Conservation (phyloP, 495 filamentous ascomycete genomes). For the Rostrohypoxylon terebratum region DNA sequence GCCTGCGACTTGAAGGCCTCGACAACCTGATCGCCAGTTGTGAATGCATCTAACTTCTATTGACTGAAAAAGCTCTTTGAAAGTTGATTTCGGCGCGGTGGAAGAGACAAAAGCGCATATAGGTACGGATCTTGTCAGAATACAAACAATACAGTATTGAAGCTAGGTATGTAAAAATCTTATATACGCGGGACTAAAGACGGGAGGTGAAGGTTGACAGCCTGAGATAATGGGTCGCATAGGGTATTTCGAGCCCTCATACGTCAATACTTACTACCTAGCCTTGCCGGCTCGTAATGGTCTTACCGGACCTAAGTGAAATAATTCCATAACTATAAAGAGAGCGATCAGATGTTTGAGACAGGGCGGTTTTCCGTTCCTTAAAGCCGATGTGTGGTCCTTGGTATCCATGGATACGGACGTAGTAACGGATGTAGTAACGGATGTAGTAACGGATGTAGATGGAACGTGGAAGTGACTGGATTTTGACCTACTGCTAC, state of each 20-base stretch:
- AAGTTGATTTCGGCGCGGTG: background rate
- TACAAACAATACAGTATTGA: background rate
- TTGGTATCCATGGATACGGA: no score
- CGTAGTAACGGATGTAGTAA: no score
- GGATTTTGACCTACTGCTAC: no score
- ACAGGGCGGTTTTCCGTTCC: no score
- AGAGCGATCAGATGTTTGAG: background rate
- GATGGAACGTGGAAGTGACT: no score
- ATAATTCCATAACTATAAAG: background rate
- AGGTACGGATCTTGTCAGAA: background rate
- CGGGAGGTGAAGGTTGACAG: background rate
- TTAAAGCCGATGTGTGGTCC: no score
- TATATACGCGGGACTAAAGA: background rate
- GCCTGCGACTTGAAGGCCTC: constrained; percentile 50
- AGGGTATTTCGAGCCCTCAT: background rate
- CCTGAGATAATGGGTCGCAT: background rate
- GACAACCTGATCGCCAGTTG: constrained; percentile 54
- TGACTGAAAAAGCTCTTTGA: background rate
- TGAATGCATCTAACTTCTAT: constrained; percentile 48
- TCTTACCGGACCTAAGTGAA: background rate
- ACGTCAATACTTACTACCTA: background rate
- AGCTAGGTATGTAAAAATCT: background rate
- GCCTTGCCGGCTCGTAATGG: background rate
- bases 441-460: no score
- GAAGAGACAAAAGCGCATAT: background rate